Percentiles rank a stretch among this genome's conserved stretches.
These are phyloP conservation scores for Trichoderma gracile DNA, from an alignment of 2,329 filamentous ascomycete genomes.

Conservation along the genomic window DNA sequence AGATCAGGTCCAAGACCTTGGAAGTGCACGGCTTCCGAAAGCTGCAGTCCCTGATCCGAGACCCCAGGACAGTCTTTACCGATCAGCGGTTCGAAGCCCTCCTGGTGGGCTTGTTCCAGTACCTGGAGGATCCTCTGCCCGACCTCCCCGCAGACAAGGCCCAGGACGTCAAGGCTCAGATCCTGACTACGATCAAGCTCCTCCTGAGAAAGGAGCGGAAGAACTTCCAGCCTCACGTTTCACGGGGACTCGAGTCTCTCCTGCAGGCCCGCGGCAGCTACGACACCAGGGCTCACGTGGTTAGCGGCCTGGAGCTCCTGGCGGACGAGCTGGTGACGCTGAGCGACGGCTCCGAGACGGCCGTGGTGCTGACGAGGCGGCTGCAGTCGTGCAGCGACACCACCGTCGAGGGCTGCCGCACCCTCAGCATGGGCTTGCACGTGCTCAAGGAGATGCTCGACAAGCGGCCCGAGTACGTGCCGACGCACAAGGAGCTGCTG, in stretches of 20 bases:
- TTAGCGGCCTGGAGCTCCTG: constrained; percentile 71
- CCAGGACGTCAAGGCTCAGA: constrained; percentile 72
- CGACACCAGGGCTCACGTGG: constrained; percentile 69
- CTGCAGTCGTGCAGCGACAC: constrained; percentile 47
- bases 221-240: constrained; percentile 66
- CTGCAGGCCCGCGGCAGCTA: constrained; percentile 65
- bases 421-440: constrained; percentile 63
- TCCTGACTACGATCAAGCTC: constrained; percentile 71
- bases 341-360: constrained; percentile 63
- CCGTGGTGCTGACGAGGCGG: constrained; percentile 53
- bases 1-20: constrained; percentile 69
- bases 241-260: constrained; percentile 66
- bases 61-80: constrained; percentile 62
- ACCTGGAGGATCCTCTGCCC: constrained; percentile 62
- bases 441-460: constrained; percentile 62
- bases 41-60: constrained; percentile 71
- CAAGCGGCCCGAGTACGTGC: constrained; percentile 49
- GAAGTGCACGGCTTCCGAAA: constrained; percentile 81
- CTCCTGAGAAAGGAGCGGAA: constrained; percentile 68
- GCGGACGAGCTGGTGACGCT: constrained; percentile 70
- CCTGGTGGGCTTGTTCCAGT: constrained; percentile 68
- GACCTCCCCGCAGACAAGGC: constrained; percentile 63
- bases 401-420: constrained; percentile 50
- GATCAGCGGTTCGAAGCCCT: constrained; percentile 70
- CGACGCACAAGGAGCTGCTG: constrained; percentile 53